Percentiles rank a stretch among this genome's conserved stretches.
Evolutionary conservation across 1,284 basidiomycete species (phyloP).

Genomic region (Coriolopsis trogii): DNA sequence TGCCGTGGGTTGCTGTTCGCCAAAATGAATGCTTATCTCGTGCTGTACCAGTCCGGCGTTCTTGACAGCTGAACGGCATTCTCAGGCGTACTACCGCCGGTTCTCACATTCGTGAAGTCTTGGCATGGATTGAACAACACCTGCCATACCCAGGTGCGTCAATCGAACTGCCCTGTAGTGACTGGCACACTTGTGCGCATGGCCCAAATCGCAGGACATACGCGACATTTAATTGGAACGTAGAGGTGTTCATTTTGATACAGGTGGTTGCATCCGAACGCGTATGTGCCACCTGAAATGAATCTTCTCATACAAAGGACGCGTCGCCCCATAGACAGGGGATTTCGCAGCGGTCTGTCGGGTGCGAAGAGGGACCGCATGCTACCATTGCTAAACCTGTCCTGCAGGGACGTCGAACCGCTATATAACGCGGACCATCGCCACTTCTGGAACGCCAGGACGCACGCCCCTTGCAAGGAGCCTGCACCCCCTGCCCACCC

Average conservation of each 20-base stretch:
- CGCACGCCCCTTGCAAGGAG: conserved; percentile 11
- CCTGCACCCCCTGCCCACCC: conserved; percentile 5
- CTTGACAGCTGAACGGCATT: conserved; percentile 5
- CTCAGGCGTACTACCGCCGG: conserved; percentile 12
- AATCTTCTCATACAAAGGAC: too few species aligned
- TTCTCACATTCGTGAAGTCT: conserved; percentile 12
- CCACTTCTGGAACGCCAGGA: background rate
- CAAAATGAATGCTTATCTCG: conserved; percentile 14
- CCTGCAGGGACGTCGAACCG: background rate
- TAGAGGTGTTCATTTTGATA: too few species aligned
- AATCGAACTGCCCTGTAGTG: too few species aligned
- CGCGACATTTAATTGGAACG: too few species aligned
- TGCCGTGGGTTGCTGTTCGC: conserved; percentile 13
- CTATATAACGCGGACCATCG: conserved; percentile 5
- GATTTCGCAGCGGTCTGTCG: background rate
- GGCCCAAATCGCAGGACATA: too few species aligned
- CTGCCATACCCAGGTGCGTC: background rate
- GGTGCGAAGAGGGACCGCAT: background rate
- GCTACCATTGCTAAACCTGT: background rate
- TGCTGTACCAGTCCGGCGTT: background rate
- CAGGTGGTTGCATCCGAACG: too few species aligned
- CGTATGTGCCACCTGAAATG: too few species aligned
- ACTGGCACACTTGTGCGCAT: background rate
- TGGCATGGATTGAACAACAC: background rate
- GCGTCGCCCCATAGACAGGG: too few species aligned